Conservation (phyloP, 257 asterid genomes). For the Nicotiana obtusifolia region DNA sequence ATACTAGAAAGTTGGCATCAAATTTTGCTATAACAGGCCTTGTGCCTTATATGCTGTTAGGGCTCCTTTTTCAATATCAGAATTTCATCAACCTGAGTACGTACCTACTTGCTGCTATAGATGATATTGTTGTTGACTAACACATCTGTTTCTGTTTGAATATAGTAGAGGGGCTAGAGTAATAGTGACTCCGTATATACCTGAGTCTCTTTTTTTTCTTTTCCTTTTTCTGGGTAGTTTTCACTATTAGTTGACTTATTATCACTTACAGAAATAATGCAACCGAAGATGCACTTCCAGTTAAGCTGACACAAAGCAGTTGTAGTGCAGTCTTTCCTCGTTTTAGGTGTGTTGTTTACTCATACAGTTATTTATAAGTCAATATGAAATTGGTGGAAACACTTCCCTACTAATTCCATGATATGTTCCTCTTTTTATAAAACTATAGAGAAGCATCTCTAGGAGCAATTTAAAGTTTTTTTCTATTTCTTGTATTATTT, state of each 20-base stretch:
- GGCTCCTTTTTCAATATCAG: conserved; percentile 49
- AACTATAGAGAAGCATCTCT: too few relatives aligned
- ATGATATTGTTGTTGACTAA: background rate
- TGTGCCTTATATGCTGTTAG: conserved; percentile 76
- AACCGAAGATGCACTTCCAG: conserved; percentile 31
- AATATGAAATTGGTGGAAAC: too few relatives aligned
- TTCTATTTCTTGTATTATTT: too few relatives aligned
- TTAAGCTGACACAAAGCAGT: conserved; percentile 49
- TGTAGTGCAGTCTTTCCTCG: conserved; percentile 75
- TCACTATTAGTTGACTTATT: background rate
- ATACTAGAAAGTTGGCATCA: conserved; percentile 67
- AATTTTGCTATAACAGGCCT: conserved; percentile 71
- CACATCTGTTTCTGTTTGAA: too few relatives aligned
- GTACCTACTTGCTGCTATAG: background rate
- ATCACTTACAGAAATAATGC: conserved; percentile 29
- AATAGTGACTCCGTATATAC: too few relatives aligned
- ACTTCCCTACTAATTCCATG: too few relatives aligned
- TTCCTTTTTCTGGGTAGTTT: too few relatives aligned
- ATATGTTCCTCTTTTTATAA: too few relatives aligned
- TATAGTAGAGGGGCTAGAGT: too few relatives aligned
- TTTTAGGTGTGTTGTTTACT: conserved; percentile 48
- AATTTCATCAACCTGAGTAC: conserved; percentile 33
- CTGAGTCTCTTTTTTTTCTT: too few relatives aligned
- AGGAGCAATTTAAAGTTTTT: too few relatives aligned
- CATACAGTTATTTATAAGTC: too few relatives aligned